phyloP scores from a whole-genome alignment of 441 rosid genomes.

The Bruguiera hainesii region DNA sequence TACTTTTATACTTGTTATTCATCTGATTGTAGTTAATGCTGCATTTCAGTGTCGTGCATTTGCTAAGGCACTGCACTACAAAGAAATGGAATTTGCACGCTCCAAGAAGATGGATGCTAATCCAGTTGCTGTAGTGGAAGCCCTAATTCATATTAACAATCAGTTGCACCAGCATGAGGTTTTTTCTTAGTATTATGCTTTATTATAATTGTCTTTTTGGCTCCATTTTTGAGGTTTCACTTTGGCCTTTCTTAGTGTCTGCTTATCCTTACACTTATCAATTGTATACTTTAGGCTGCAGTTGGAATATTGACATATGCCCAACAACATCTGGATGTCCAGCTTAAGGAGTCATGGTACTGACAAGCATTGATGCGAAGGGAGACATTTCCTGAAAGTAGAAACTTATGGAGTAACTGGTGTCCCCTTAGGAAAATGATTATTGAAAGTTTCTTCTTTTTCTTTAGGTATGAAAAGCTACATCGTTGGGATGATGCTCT shows the following conservation, averaged over 20 bases:
- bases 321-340: conserved; percentile 87
- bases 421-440: background rate
- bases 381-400: background rate
- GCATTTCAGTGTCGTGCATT: conserved; percentile 88
- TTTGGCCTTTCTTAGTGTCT: conserved; percentile 13
- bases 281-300: conserved; percentile 73
- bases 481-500: conserved; percentile 99
- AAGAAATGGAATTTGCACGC: conserved; percentile 97
- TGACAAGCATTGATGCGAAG: conserved; percentile 4
- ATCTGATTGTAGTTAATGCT: conserved; percentile 12
- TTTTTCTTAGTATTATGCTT: conserved; percentile 14
- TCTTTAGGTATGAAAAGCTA: conserved; percentile 95
- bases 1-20: conserved; percentile 5
- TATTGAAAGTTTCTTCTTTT: conserved; percentile 3
- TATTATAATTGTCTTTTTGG: background rate
- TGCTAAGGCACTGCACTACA: conserved; percentile 99
- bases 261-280: conserved; percentile 5
- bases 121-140: conserved; percentile 98
- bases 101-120: conserved; percentile 93
- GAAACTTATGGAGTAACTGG: too few species aligned
- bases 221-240: conserved; percentile 12
- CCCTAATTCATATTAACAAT: conserved; percentile 97
- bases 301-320: conserved; percentile 98
- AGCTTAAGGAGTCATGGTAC: conserved; percentile 98
- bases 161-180: conserved; percentile 99